These are phyloP conservation scores for Neurospora terricola DNA, from an alignment of 495 filamentous ascomycete species.

Conservation along the genomic window DNA sequence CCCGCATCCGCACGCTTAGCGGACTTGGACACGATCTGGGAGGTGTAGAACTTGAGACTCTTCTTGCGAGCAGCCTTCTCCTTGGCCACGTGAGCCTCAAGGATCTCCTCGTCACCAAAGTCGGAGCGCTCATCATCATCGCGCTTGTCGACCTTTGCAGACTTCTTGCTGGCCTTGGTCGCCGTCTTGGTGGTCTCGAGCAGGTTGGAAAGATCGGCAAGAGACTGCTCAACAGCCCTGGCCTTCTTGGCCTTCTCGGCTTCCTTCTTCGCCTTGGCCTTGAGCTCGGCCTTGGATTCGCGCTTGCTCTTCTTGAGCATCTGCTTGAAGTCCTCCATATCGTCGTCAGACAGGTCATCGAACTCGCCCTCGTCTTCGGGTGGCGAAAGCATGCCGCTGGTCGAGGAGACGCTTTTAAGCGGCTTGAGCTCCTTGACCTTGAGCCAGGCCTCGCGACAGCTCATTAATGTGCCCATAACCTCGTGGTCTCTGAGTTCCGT, in stretches of 20 bases:
- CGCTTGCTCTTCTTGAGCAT: constrained; percentile 19
- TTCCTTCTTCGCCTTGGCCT: constrained; percentile 19
- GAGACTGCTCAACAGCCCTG: constrained; percentile 36
- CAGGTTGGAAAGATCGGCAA: constrained; percentile 37
- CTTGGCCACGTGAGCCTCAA: constrained; percentile 46
- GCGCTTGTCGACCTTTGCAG: constrained; percentile 17
- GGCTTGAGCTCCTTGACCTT: constrained; percentile 53
- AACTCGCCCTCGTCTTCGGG: constrained; percentile 18
- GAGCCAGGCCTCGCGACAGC: constrained; percentile 72
- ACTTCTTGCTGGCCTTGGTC: constrained; percentile 19
- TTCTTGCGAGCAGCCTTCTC: constrained; percentile 83
- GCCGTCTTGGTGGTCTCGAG: constrained; percentile 32
- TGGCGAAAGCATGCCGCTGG: constrained; percentile 23
- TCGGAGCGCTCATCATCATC: constrained; percentile 48
- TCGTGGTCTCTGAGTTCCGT: constrained; percentile 73
- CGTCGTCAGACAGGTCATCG: constrained; percentile 5
- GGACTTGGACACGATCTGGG: constrained; percentile 85
- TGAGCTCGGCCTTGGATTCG: constrained; percentile 20
- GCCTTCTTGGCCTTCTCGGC: constrained; percentile 30
- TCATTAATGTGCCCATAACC: constrained; percentile 75
- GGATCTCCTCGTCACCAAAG: constrained; percentile 50
- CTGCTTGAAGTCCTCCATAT: constrained; percentile 16
- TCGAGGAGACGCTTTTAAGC: constrained; percentile 6
- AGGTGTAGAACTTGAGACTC: constrained; percentile 90
- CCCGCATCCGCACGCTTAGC: constrained; percentile 77